These are phyloP conservation scores for Leptographium radiaticola DNA, from an alignment of 2,329 filamentous ascomycete species.

Conservation along the genomic window DNA sequence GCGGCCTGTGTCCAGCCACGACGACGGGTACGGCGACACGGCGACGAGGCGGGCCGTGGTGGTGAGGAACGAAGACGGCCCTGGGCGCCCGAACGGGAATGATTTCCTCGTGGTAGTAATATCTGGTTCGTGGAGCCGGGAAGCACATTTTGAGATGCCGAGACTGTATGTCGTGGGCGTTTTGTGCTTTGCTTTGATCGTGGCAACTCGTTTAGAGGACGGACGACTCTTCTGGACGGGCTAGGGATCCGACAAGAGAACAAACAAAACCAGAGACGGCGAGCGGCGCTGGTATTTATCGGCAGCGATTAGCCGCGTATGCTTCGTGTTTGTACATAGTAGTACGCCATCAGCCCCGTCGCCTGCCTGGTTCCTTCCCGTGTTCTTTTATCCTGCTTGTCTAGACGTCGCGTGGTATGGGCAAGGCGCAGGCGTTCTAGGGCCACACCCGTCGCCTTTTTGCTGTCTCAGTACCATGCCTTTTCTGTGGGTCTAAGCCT, in stretches of 20 bases:
- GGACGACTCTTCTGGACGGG: no score
- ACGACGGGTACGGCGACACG: background rate
- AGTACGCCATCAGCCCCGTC: background rate
- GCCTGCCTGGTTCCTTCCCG: background rate
- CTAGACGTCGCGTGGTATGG: background rate
- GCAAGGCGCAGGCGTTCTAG: background rate
- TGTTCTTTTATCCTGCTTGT: no score
- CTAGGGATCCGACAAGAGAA: background rate
- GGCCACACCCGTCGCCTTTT: background rate
- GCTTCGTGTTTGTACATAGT: background rate
- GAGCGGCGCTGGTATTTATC: background rate
- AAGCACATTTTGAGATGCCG: constrained; percentile 34
- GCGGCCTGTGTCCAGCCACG: background rate
- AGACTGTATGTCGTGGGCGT: no score
- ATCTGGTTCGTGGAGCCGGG: constrained; percentile 28
- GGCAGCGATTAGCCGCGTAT: background rate
- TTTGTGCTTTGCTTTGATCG: no score
- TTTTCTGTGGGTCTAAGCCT: background rate
- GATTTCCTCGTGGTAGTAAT: constrained; percentile 44
- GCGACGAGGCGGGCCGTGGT: constrained; percentile 14
- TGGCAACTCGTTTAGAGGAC: background rate
- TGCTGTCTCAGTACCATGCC: no score
- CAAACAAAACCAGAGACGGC: background rate
- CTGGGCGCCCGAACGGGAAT: constrained; percentile 22
- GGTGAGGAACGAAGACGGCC: constrained; percentile 20